Base-by-base conservation (phyloP, 2,329 filamentous ascomycete genomes). In the Aotearoamyces nothofagi region DNA sequence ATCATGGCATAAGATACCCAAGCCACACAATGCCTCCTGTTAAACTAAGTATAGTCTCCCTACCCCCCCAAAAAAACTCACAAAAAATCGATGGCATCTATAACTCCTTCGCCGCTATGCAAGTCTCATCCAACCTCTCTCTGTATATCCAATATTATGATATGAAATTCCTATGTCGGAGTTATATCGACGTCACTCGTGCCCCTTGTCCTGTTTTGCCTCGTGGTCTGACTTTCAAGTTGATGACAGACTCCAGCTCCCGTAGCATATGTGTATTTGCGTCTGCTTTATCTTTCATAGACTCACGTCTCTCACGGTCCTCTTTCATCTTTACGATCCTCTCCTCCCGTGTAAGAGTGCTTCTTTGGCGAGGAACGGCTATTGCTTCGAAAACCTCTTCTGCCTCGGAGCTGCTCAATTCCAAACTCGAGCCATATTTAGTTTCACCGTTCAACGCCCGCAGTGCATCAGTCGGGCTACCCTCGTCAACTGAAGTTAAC, bases 311-410 rank as follows among this genome's bases (percentile, higher is more conserved):
- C 30, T 73, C 74, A 33, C 87, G 69, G 24, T 96, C 87, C 47
- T 93, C 86, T 43, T 79, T 78, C 61, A 94, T 84, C 53, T 79
- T 87, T 24, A 66, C 63, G 42, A 96, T 78, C 24, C 90, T 73
- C 55, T 98, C 84, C 45, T 93, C 86, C 44, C 87, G 63, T 1
- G 79, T 82, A 39, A 94, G 59, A 30, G 67, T 62, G 42, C 71
- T 78, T 39, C 76, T 66, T 34, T 78, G 73, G 5, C 71, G 60
- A 3, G 78, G 78, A 33, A 81, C 60, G 2, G 86, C 83, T 20
- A 96, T 71, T 0, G 86, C 90, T 54, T 98, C 90, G 37, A 93
- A 96, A 1, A 98, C 69, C 46, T 92, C 80, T 30, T 78, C 74
- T n/a, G n/a, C n/a, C 29, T 81, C 77, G 2, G 61, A 63, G 9